Conservation (phyloP, 2,329 filamentous ascomycete genomes). For the Colletotrichum magnum region DNA sequence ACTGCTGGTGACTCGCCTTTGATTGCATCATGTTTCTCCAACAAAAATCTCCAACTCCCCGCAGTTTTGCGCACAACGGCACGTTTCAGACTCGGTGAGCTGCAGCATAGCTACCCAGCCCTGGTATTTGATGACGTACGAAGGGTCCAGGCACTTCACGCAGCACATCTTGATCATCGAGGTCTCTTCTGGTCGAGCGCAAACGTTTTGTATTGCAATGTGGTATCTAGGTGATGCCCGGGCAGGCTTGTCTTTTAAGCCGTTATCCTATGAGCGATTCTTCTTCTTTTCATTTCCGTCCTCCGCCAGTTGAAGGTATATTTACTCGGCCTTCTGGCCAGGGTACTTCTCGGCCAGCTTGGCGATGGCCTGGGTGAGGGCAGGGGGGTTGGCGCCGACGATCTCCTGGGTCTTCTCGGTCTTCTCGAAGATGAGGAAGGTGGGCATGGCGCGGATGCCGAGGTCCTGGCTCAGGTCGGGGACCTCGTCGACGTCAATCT, state of each 20-base stretch:
- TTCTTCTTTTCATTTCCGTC: background rate
- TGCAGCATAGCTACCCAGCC: no score
- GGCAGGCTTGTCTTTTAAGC: background rate
- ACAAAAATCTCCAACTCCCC: no score
- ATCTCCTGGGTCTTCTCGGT: slow-evolving; percentile 81
- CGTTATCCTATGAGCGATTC: background rate
- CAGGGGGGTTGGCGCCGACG: slow-evolving; percentile 84
- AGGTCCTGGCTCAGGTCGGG: slow-evolving; percentile 82
- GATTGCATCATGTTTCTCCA: no score
- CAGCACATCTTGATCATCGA: background rate
- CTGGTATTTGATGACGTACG: no score
- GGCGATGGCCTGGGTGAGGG: slow-evolving; percentile 66
- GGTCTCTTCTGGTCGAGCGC: background rate
- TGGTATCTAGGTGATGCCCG: slow-evolving; percentile 21
- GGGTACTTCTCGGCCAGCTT: slow-evolving; percentile 40
- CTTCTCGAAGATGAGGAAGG: slow-evolving; percentile 87
- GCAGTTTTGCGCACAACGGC: no score
- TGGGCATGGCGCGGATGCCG: slow-evolving; percentile 91
- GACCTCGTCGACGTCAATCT: slow-evolving; percentile 91
- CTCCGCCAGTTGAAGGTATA: background rate
- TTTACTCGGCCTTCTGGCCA: slow-evolving; percentile 1
- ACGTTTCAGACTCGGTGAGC: no score
- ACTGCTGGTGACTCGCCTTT: no score
- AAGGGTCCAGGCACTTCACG: no score
- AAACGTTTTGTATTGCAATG: background rate